Base-by-base conservation (phyloP, 129 eudicot species). In the Calendula officinalis region DNA sequence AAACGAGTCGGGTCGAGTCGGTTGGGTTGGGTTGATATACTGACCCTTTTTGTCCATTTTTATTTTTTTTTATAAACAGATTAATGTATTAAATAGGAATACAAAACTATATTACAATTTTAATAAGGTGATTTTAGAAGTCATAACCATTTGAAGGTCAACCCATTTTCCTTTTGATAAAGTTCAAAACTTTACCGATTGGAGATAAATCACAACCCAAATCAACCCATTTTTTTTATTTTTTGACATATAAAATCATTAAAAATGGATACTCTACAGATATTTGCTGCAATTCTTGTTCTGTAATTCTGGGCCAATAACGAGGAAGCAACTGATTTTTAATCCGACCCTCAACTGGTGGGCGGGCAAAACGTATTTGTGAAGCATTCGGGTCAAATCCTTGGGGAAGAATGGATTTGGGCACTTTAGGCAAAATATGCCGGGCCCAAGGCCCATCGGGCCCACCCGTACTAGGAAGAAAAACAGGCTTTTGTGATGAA, bases 271-370 rank as follows among this genome's bases (percentile, higher is more conserved):
- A 94, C 99, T 94, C 99, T 80, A 95, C 99, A 75, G 99, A 85
- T 67, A 94, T 94, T 74, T 85, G 95, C 81, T 86, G 97, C 84
- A 94, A 74, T 69, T 94, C 99, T 80, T 89, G 95, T 67, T 94
- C 99, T 2, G 97, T 94, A 65, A 94, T 88, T 70, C 97, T 81
- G 34, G 99, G 99, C 99, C 99, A 94, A 67, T 94, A 94, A 69
- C 99, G 95, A 52, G 99, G 99, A 80, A 94, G 97, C 69, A 94
- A 40, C 76, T 94, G 99, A 64, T 80, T 89, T 68, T 87, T 86
- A 11, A 90, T 80, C 41, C 97, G 81, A 38, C 99, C 99, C 72
- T 94, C 99, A 58, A 81, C 86, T 49, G 99, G 99, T 8, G 92
- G 99, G 40, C 99, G 76, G 12, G 97, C 97, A 40, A 94, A 87